Evolutionary conservation across 805 yeast genomes (phyloP).

Genomic region (Trichomonascus vanleenenianus): DNA sequence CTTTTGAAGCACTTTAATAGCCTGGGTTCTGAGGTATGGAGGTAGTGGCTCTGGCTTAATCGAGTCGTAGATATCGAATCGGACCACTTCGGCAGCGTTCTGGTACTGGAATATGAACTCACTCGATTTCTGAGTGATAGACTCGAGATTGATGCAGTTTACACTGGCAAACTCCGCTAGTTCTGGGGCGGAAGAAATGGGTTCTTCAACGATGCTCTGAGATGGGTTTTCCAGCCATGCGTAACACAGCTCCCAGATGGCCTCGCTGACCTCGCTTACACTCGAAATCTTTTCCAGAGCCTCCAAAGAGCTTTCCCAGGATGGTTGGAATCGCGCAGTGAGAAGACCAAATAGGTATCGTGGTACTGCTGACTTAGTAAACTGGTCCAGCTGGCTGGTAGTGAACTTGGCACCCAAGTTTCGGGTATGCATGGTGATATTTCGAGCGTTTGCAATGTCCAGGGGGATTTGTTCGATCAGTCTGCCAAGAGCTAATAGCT

Average conservation of each 20-base stretch:
- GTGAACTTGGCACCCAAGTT: slow-evolving; percentile 41
- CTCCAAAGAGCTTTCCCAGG: slow-evolving; percentile 72
- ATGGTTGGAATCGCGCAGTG: slow-evolving; percentile 70
- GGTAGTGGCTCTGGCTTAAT: slow-evolving; percentile 25
- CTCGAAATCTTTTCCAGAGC: slow-evolving; percentile 40
- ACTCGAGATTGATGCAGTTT: slow-evolving; percentile 13
- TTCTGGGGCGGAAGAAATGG: not conserved
- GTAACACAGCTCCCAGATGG: slow-evolving; percentile 50
- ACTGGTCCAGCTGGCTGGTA: slow-evolving; percentile 23
- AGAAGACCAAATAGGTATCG: slow-evolving; percentile 61
- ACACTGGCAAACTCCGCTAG: slow-evolving; percentile 13
- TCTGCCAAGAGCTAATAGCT: slow-evolving; percentile 13
- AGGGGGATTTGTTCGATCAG: slow-evolving; percentile 68
- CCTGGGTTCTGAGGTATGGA: slow-evolving; percentile 45
- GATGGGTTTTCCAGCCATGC: slow-evolving; percentile 26
- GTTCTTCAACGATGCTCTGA: not conserved
- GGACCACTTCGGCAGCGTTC: not conserved
- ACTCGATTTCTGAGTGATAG: not conserved
- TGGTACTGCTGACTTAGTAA: slow-evolving; percentile 31
- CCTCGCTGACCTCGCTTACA: slow-evolving; percentile 30
- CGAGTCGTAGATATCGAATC: not conserved
- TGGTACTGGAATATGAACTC: not conserved
- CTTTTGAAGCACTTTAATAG: slow-evolving; percentile 46
- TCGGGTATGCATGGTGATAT: slow-evolving; percentile 61
- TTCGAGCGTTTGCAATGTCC: slow-evolving; percentile 63